These are phyloP conservation scores for Cyberlindnera japonica DNA, from an alignment of 805 yeast genomes.

Conservation along the genomic window DNA sequence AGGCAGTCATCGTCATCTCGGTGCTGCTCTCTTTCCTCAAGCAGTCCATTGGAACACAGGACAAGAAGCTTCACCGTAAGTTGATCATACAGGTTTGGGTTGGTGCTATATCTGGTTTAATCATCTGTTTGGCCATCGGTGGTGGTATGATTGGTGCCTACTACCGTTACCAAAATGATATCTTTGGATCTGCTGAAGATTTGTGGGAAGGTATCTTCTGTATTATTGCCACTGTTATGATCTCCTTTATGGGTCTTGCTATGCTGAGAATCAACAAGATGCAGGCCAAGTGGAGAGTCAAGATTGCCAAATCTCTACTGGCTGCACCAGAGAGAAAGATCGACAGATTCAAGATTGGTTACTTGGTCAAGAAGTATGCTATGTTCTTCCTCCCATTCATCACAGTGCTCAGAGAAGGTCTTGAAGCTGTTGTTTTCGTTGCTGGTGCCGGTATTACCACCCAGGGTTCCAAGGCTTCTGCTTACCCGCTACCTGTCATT, in stretches of 20 bases:
- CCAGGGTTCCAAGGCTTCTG: slow-evolving; percentile 48
- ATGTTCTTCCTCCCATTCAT: slow-evolving; percentile 88
- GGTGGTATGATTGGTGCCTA: slow-evolving; percentile 93
- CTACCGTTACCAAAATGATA: slow-evolving; percentile 73
- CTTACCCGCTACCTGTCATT: slow-evolving; percentile 93
- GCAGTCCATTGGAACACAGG: slow-evolving; percentile 68
- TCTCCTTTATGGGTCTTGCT: slow-evolving; percentile 92
- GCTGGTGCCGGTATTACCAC: slow-evolving; percentile 87
- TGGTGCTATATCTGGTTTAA: slow-evolving; percentile 71
- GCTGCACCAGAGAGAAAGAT: slow-evolving; percentile 48
- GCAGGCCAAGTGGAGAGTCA: slow-evolving; percentile 96
- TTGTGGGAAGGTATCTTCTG: slow-evolving; percentile 97
- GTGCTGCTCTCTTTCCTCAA: slow-evolving; percentile 88
- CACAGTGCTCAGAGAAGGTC: slow-evolving; percentile 93
- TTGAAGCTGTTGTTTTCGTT: slow-evolving; percentile 92
- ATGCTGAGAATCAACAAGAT: slow-evolving; percentile 94
- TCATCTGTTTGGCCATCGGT: slow-evolving; percentile 80
- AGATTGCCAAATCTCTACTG: slow-evolving; percentile 81
- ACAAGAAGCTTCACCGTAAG: slow-evolving; percentile 51
- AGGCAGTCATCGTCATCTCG: slow-evolving; percentile 88
- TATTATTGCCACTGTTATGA: slow-evolving; percentile 83
- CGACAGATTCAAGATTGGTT: slow-evolving; percentile 52
- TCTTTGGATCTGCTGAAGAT: slow-evolving; percentile 86
- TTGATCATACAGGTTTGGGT: slow-evolving; percentile 81
- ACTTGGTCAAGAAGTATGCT: slow-evolving; percentile 67